Evolutionary conservation across 164 flowering plant species (phyloP).

Genomic region (grape (Vitis vinifera)): ASM3070453v1 NC_081818.1:28169501-28170000

Average conservation of each 20-base stretch:
- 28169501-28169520: conserved; percentile 65
- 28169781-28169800: conserved; percentile 67
- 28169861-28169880: too few relatives aligned
- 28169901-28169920: conserved; percentile 32
- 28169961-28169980: conserved; percentile 39
- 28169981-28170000: conserved; percentile 20
- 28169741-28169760: conserved; percentile 76
- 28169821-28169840: conserved; percentile 66
- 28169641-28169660: conserved; percentile 68
- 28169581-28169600: conserved; percentile 76
- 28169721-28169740: conserved; percentile 64
- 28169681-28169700: conserved; percentile 67
- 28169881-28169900: conserved; percentile 4
- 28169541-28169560: conserved; percentile 67
- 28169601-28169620: conserved; percentile 78
- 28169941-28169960: conserved; percentile 35
- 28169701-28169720: conserved; percentile 73
- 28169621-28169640: conserved; percentile 87
- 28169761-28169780: conserved; percentile 63
- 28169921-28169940: conserved; percentile 68
- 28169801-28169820: conserved; percentile 70
- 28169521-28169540: conserved; percentile 57
- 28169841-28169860: conserved; percentile 17
- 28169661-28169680: conserved; percentile 79
- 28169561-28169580: conserved; percentile 75